Base-by-base conservation (phyloP, 805 yeast species). In the Ogataea wickerhamii region DNA sequence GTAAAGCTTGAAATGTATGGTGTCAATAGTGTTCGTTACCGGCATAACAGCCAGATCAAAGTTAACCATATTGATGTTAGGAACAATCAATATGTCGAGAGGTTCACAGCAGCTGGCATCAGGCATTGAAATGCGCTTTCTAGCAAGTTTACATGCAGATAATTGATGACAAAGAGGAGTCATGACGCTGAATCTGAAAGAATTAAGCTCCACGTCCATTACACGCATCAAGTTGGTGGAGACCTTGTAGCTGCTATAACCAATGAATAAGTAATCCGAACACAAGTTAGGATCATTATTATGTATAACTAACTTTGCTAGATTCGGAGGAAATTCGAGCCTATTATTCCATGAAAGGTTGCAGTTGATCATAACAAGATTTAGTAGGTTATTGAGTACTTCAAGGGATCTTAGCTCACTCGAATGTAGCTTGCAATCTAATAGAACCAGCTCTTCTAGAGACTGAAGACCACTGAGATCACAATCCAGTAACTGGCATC, bases 291-390 rank as follows among this genome's bases (percentile, higher is more conserved):
- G 28, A 22, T 51, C 41, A 25, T 39, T 39, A 32, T 54, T 44
- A 17, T 41, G 48, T 2, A 56, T 21, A 4, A 52, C 45, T 4
- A 56, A 11, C 11, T 31, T 46, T 14, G 22, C 24, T 16, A 55
- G 29, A 17, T 32, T 33, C 12, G 30, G 14, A 8, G 61, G 53
- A 13, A 55, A 23, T 30, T 43, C 41, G 19, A 53, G 19, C n/a
- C 34, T 28, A 11, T 23, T n/a, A 19, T 42, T 37, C 56, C 52
- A 56, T 0, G 20, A 23, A 6, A 56, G 29, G 4, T 42, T 40
- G 35, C 58, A 52, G 18, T 55, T 48, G 17, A 49, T 40, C 16
- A 56, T 25, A 4, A 37, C 20, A 6, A 55, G 8, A 11, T 41
- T 40, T 6, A 25, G 16, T 12, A 55, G 22, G 1, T n/a, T 19